A percentile compares a stretch with the other conserved stretches of the same genome.
phyloP scores from a whole-genome alignment of 768 basidiomycete genomes.

The Cystobasidium ongulense region DNA sequence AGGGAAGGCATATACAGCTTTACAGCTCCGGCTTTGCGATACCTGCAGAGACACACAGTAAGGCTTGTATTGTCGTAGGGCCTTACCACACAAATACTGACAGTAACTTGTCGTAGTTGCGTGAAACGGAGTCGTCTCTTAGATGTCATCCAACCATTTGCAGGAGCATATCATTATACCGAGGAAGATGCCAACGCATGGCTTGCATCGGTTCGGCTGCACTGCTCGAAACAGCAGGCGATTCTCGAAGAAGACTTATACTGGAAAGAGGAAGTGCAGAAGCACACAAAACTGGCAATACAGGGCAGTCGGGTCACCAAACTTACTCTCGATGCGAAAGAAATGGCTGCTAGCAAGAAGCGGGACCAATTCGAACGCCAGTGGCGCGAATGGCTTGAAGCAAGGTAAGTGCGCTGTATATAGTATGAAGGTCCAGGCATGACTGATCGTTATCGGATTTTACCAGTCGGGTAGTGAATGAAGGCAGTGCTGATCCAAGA shows the following conservation, averaged over 20 bases:
- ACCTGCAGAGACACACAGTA: neutral
- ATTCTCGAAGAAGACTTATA: neutral
- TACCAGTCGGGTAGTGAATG: neutral
- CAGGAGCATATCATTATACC: neutral
- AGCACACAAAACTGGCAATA: neutral
- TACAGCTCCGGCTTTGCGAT: neutral
- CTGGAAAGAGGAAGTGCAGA: neutral
- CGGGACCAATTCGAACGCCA: neutral
- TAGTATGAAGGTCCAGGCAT: neutral
- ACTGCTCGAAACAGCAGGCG: neutral
- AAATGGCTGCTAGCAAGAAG: neutral
- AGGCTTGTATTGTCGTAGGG: neutral
- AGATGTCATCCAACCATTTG: neutral
- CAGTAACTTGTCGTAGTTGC: neutral
- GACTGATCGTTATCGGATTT: neutral
- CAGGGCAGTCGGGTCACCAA: neutral
- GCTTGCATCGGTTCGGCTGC: neutral
- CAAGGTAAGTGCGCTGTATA: neutral
- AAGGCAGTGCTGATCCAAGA: neutral
- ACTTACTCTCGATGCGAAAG: neutral
- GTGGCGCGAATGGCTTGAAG: neutral
- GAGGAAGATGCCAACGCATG: neutral
- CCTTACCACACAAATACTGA: too few relatives aligned
- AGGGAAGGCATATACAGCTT: neutral
- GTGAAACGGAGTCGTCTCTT: neutral